Percentiles rank a stretch among this genome's conserved stretches.
Conservation (phyloP, 2,329 filamentous ascomycete species). For the Cadophora sp. region DNA sequence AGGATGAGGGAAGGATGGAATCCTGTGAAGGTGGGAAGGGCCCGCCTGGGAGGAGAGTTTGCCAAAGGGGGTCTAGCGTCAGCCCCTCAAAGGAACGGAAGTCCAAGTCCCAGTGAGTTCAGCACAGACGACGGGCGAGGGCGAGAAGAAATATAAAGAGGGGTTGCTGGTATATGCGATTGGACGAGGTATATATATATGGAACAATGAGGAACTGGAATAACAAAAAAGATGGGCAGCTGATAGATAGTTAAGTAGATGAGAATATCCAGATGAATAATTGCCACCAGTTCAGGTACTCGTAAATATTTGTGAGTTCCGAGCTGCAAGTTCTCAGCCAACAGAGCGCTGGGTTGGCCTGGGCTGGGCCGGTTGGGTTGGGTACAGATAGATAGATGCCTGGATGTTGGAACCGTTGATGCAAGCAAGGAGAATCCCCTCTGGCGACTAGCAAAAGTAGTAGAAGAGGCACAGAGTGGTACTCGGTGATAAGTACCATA, state of each 20-base stretch:
- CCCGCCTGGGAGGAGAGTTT: conserved; percentile 8
- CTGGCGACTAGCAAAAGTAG: not conserved
- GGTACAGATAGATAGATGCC: not conserved
- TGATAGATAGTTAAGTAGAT: not conserved
- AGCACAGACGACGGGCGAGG: not conserved
- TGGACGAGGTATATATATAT: not conserved
- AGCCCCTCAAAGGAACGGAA: conserved; percentile 19
- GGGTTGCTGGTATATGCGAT: not conserved
- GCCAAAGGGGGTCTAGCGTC: conserved; percentile 17
- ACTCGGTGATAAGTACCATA: not conserved
- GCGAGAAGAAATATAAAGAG: not conserved
- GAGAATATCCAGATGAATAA: not conserved
- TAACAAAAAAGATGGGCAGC: not conserved
- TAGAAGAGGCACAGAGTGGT: not conserved
- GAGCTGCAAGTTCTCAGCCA: conserved; percentile 5
- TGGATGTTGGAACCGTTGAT: conserved; percentile 1
- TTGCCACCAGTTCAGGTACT: not conserved
- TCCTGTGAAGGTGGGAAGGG: not conserved
- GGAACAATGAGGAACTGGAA: not conserved
- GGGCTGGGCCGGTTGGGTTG: not conserved
- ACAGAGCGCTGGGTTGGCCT: not conserved
- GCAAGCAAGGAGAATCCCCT: not conserved
- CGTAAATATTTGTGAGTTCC: not conserved
- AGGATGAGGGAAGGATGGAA: not conserved
- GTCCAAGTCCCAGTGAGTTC: not conserved